Evolutionary conservation across 2,329 filamentous ascomycete species (phyloP), one percentile per base, ranked within the genome.

Genomic region (Fusarium tricinctum): DNA sequence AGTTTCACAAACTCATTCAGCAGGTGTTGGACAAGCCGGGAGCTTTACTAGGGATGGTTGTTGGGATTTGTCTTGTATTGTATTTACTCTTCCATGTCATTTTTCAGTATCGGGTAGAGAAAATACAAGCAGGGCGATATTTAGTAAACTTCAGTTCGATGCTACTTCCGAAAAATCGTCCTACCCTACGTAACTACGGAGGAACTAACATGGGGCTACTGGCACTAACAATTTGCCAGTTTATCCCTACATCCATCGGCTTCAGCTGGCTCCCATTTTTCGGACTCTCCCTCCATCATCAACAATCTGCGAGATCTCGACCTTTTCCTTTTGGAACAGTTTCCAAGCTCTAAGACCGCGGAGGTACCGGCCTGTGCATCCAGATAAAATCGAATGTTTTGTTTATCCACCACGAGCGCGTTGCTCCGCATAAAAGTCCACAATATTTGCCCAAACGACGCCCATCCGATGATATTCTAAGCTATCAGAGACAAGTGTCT

Each of bases 401-500:
- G 15, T 30, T 38, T 26, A 26, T 43, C 42, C 56, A 66, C 44
- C 55, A 53, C 47, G 43, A 51, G 33, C 62, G 64, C 51, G 53
- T 59, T 74, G 72, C 68, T 59, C 49, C 46, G 66, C 70, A 56
- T 48, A 42, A 43, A 40, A 43, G 40, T 51, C 56, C 58, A 60
- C 58, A 46, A 60, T 66, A 23, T 62, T 69, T 69, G 47, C 49
- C 48, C 49, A 47, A 50, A 19, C 38, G 58, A 49, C 26, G 69
- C 47, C 43, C 33, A 58, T 51, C 46, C 58, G 38, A 56, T 48
- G 61, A 44, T 63, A 30, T 70, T 63, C 66, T 70, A 43, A 63
- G 42, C 52, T 61, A 66, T 68, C 54, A 52, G 57, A 69, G 63
- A 74, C 70, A 72, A 72, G 38, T 71, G 72, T 74, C 70, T 74